Conservation (phyloP, 192 early-diverging fungal genomes). For the Mortierella hygrophila region DNA sequence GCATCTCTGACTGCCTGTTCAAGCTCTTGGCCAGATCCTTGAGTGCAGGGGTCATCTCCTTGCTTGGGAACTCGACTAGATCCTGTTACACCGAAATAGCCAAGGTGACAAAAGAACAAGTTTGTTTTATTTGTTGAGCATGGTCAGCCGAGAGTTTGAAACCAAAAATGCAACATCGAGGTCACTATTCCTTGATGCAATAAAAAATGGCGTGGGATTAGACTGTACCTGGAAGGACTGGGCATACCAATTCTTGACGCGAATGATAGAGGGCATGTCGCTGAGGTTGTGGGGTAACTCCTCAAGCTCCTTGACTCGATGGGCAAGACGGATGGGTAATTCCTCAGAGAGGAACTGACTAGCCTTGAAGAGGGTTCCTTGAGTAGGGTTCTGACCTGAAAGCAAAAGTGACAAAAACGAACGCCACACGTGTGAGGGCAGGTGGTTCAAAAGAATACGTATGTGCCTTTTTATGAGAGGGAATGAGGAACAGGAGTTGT, state of each 20-base stretch:
- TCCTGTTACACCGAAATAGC: conserved; percentile 53
- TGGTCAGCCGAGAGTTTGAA: not conserved
- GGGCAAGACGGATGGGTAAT: conserved; percentile 92
- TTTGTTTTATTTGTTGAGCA: not conserved
- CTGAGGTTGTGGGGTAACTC: conserved; percentile 86
- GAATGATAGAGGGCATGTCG: conserved; percentile 90
- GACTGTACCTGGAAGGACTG: conserved; percentile 83
- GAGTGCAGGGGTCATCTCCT: conserved; percentile 52
- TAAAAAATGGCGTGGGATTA: not conserved
- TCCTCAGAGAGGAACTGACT: conserved; percentile 91
- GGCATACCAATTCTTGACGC: conserved; percentile 97
- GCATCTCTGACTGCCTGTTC: conserved; percentile 46
- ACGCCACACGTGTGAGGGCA: not conserved
- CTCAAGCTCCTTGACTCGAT: conserved; percentile 95
- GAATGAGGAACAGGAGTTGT: not conserved
- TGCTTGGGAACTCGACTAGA: conserved; percentile 68
- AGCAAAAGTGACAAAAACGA: not conserved
- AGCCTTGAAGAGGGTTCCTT: conserved; percentile 79
- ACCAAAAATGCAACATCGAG: not conserved
- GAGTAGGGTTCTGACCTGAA: conserved; percentile 78
- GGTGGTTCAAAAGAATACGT: not conserved
- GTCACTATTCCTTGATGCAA: not conserved
- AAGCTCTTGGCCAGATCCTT: conserved; percentile 46
- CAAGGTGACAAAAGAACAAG: conserved; percentile 4
- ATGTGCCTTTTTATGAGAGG: not conserved